phyloP scores from a whole-genome alignment of 257 asterid genomes.

The Ocimum tenuiflorum region DNA sequence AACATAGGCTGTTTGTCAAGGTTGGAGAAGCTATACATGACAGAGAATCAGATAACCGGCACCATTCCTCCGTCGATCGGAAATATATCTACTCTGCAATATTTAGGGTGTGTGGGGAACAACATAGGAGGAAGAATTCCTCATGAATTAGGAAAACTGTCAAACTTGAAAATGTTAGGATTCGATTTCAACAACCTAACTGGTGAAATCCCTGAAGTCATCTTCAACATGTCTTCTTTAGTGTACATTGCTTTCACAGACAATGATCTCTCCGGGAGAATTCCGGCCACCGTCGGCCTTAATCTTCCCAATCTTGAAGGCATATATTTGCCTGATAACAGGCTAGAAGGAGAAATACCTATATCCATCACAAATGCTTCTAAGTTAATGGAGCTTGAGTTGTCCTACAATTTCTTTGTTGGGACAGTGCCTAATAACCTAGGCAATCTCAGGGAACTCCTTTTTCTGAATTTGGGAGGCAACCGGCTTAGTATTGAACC shows the following conservation, averaged over 20 bases:
- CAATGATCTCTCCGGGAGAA: conserved; percentile 23
- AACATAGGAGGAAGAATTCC: conserved; percentile 30
- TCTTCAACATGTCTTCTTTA: conserved; percentile 34
- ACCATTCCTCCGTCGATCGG: conserved; percentile 25
- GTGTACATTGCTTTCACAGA: conserved; percentile 21
- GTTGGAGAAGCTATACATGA: conserved; percentile 21
- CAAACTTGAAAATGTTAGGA: conserved; percentile 26
- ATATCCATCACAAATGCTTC: conserved; percentile 26
- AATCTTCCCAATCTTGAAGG: conserved; percentile 32
- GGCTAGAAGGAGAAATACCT: conserved; percentile 27
- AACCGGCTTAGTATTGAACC: conserved; percentile 21
- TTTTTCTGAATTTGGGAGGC: conserved; percentile 21
- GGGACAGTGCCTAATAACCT: conserved; percentile 29
- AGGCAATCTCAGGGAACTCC: conserved; percentile 28
- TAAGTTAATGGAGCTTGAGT: conserved; percentile 19
- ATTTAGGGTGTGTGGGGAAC: conserved; percentile 21
- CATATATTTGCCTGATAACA: conserved; percentile 25
- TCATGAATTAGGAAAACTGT: conserved; percentile 18
- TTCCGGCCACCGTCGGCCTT: conserved; percentile 24
- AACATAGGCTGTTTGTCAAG: conserved; percentile 27
- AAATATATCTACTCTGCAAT: conserved; percentile 30
- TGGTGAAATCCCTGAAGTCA: conserved; percentile 30
- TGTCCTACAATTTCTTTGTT: conserved; percentile 25
- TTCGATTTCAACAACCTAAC: conserved; percentile 23
- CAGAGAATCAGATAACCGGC: conserved; percentile 23